Evolutionary conservation across 768 basidiomycete species (phyloP).

Genomic region (Boletus vermiculosoides): DNA sequence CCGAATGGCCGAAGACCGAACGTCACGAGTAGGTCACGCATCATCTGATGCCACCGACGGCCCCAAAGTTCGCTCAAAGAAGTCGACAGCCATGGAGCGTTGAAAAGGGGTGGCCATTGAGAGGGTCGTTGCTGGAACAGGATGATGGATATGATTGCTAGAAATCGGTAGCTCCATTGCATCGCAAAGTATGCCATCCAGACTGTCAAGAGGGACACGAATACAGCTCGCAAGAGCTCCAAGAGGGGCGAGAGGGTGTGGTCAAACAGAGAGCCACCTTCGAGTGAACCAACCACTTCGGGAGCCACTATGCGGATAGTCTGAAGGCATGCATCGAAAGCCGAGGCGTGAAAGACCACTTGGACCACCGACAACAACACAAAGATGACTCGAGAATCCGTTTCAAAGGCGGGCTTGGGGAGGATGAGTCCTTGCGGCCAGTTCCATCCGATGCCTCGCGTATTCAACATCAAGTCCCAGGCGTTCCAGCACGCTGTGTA

Average conservation of each 20-base stretch:
- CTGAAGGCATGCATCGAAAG: slow-evolving; percentile 15
- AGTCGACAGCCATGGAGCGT: slow-evolving; percentile 52
- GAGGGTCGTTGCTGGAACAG: slow-evolving; percentile 46
- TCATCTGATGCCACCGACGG: slow-evolving; percentile 63
- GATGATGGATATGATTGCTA: slow-evolving; percentile 43
- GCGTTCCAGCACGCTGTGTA: slow-evolving; percentile 24
- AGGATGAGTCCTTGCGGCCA: slow-evolving; percentile 15
- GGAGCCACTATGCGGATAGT: slow-evolving; percentile 34
- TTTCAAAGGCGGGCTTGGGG: slow-evolving; percentile 15
- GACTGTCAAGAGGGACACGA: slow-evolving; percentile 44
- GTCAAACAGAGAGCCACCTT: slow-evolving; percentile 39
- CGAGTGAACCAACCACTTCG: slow-evolving; percentile 33
- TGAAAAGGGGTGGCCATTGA: slow-evolving; percentile 64
- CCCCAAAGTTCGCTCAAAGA: slow-evolving; percentile 64
- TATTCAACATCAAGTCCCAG: slow-evolving; percentile 20
- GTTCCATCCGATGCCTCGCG: slow-evolving; percentile 31
- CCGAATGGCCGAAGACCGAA: slow-evolving; percentile 46
- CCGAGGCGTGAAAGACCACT: slow-evolving; percentile 5
- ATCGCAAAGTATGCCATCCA: slow-evolving; percentile 47
- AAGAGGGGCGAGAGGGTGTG: slow-evolving; percentile 31
- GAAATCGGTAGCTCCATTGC: slow-evolving; percentile 39
- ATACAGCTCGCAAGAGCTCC: slow-evolving; percentile 38
- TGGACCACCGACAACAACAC: slow-evolving; percentile 8
- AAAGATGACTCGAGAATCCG: slow-evolving; percentile 17
- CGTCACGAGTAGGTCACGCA: slow-evolving; percentile 52